Base-by-base conservation (phyloP, 768 basidiomycete species). In the Calocybe cyanea region DNA sequence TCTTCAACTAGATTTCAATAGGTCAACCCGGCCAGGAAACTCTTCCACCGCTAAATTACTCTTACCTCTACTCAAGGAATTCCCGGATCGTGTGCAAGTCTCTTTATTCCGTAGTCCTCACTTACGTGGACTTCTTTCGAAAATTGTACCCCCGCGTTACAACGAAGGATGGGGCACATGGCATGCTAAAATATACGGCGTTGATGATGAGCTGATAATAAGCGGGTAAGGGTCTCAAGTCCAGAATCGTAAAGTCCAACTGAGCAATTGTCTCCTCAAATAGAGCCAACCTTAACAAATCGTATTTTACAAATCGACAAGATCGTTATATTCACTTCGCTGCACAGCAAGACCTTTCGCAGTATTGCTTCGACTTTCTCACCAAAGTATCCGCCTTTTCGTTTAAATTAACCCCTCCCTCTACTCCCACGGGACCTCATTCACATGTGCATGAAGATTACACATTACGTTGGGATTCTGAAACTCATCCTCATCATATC, bases 121-220 rank as follows among this genome's bases (percentile, higher is more conserved):
- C 41, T 73, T 97, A 21, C 75, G 81, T 14, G 87, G 89, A 0
- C 47, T 89, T 20, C 72, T 89, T 62, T 79, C 87, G 23, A 77
- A 73, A 45, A 49, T 95, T 21, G 83, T 97, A 6, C 96, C 96
- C 6, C 85, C 88, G 18, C 75, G 96, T 43, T 96, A 92, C 66
- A 95, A 99, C 56, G 96, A 99, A 67, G 96, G 94, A 1, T 98
- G 93, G 89, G 95, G 94, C 0, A 92, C 94, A 1, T 97, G 94
- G 94, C 96, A 98, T 62, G 86, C 91, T 3, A 99, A 99, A 65
- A 77, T 93, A 45, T 99, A 99, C 58, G 92, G 92, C 15, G 85
- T 78, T 0, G 96, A 99, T 61, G 85, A 97, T 59, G 83, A 94
- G 43, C 76, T 99, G 34, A 81, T 99, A 63, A 81, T 99, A 49